These are phyloP conservation scores for Melaleuca quinquenervia DNA, from an alignment of 345 rosid species.

Conservation along the genomic window DNA sequence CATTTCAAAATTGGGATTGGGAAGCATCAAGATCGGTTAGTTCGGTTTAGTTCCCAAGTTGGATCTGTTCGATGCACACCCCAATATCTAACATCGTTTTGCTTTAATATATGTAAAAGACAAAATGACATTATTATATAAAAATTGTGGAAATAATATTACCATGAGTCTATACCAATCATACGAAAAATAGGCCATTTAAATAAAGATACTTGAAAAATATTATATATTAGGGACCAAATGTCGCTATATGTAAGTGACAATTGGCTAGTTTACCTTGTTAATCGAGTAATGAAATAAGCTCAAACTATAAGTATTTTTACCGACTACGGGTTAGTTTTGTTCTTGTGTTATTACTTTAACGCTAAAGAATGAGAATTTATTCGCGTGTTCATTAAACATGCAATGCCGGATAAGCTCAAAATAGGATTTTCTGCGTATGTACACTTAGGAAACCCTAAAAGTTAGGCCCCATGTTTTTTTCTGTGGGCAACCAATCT, in stretches of 20 bases:
- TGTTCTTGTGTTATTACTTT: background rate
- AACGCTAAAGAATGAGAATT: background rate
- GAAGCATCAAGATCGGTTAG: accelerated
- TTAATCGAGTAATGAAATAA: background rate
- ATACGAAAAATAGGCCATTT: background rate
- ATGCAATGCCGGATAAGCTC: background rate
- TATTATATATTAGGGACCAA: background rate
- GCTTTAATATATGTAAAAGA: background rate
- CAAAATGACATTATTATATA: background rate
- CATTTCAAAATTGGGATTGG: no score
- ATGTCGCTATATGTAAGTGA: background rate
- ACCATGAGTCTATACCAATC: background rate
- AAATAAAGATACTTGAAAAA: background rate
- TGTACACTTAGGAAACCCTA: background rate
- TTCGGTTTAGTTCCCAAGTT: background rate
- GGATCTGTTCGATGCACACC: background rate
- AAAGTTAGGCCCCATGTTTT: background rate
- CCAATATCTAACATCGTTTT: background rate
- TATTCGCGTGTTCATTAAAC: background rate
- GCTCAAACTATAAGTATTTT: background rate
- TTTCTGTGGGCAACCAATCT: background rate
- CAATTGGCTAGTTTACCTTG: background rate
- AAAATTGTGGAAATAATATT: background rate
- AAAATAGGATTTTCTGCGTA: background rate
- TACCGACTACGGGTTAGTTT: background rate